Percentiles rank a stretch among this genome's conserved stretches.
phyloP scores from a whole-genome alignment of 108 stramenopile genomes.

The Phaeodactylum tricornutum region DNA sequence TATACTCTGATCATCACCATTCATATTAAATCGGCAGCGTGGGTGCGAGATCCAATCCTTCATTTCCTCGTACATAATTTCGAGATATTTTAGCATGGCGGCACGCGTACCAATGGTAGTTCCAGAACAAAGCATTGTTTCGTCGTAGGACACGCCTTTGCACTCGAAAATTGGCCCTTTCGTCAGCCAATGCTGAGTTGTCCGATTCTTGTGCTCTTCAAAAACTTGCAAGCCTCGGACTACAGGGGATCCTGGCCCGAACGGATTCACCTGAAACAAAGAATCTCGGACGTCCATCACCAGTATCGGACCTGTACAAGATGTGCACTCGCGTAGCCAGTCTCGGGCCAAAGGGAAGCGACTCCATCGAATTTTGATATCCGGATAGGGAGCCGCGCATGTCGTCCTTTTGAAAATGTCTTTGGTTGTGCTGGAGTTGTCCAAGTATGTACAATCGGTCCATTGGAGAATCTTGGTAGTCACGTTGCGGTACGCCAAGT shows the following conservation, averaged over 20 bases:
- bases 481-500: slow-evolving; percentile 43
- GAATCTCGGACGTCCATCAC: slow-evolving; percentile 57
- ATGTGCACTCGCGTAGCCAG: slow-evolving; percentile 44
- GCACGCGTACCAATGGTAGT: slow-evolving; percentile 59
- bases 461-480: slow-evolving; percentile 17
- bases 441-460: slow-evolving; percentile 12
- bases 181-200: slow-evolving; percentile 65
- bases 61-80: slow-evolving; percentile 59
- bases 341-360: slow-evolving; percentile 51
- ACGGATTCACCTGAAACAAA: slow-evolving; percentile 66
- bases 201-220: slow-evolving; percentile 40
- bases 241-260: slow-evolving; percentile 39
- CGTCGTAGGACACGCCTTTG: slow-evolving; percentile 20
- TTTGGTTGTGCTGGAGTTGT: too few relatives aligned
- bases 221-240: slow-evolving; percentile 44
- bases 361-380: slow-evolving; percentile 54
- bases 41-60: slow-evolving; percentile 33
- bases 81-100: slow-evolving; percentile 56
- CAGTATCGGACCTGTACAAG: slow-evolving; percentile 67
- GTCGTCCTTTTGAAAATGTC: not conserved
- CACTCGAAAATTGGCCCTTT: slow-evolving; percentile 27
- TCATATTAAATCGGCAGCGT: slow-evolving; percentile 34
- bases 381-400: slow-evolving; percentile 28
- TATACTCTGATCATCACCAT: slow-evolving; percentile 61
- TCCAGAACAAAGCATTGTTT: slow-evolving; percentile 61